Evolutionary conservation across 2,329 filamentous ascomycete species (phyloP), one percentile per base, ranked within the genome.

Genomic region (Magnaporthiopsis rhizophila): DNA sequence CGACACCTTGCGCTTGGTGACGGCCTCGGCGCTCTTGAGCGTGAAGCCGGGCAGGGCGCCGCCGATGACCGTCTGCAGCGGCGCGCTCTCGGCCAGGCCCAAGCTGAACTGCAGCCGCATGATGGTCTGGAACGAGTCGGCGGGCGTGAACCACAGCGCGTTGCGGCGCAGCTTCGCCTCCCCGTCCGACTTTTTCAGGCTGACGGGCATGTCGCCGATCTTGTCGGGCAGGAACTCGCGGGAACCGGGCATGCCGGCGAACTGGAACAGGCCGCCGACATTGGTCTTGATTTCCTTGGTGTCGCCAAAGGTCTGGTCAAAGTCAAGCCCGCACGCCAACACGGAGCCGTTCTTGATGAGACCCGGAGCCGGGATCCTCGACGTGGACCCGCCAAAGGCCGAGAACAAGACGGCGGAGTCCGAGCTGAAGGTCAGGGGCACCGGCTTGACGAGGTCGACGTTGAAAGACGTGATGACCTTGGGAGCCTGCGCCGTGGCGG

Each of bases 61-160:
- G 58, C 28, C 28, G 8, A 59, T 28, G 28, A 59, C 24, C 11
- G 58, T 32, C 15, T 32, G 24, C 18, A 59, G 58, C 5, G 24
- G 8, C 18, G 18, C 28, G 24, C 18, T 32, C 11, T 21, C 28
- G 36, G 15, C 36, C 36, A 38, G 36, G n/a, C 15, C n/a, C 57
- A 59, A 26, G 24, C 28, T 21, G 58, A 59, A 59, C 18, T 59
- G 28, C 58, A 59, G 28, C 18, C 58, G 58, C 18, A 59, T 30
- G 9, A 18, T 59, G 24, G 58, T 59, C 9, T 34, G 28, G 58
- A 34, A 28, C 24, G 24, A 26, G 24, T 21, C 7, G 24, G 24
- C 58, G 7, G 58, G 58, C 11, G 30, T 9, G 58, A 59, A 59
- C 58, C 58, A 59, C 11, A 59, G 58, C 58, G 58, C 58, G 58